A percentile compares a stretch with the other conserved stretches of the same genome.
Conservation (phyloP, 768 basidiomycete species). For the Sarcomyxa edulis region DNA sequence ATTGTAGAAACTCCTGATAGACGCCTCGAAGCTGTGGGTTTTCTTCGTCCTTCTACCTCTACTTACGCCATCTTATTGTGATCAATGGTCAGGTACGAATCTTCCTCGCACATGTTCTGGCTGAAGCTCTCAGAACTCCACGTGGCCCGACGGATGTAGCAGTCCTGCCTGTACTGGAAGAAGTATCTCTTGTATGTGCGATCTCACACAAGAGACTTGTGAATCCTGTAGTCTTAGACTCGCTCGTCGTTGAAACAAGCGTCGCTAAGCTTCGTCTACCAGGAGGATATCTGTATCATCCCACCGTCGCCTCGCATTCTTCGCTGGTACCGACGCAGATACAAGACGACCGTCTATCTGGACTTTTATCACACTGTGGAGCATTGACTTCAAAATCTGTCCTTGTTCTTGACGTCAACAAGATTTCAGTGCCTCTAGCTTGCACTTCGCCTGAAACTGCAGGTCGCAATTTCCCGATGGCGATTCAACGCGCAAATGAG, state of each 20-base stretch:
- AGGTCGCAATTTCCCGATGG: slow-evolving; percentile 14
- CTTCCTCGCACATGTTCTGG: slow-evolving; percentile 10
- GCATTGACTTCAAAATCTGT: slow-evolving; percentile 1
- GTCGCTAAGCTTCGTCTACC: slow-evolving; percentile 12
- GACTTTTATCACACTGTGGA: slow-evolving; percentile 4
- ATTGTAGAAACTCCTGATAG: slow-evolving; percentile 11
- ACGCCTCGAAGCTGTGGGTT: slow-evolving; percentile 14
- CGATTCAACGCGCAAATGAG: slow-evolving; percentile 17
- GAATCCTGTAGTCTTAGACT: slow-evolving; percentile 15
- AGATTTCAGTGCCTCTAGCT: slow-evolving; percentile 8
- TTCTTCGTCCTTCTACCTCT: not conserved
- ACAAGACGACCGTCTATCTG: no score
- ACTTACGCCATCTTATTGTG: not conserved
- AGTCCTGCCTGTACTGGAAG: slow-evolving; percentile 12
- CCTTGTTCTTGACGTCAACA: slow-evolving; percentile 9
- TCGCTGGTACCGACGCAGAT: no score
- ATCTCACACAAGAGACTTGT: slow-evolving; percentile 15
- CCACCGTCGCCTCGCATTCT: no score
- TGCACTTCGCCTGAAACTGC: slow-evolving; percentile 10
- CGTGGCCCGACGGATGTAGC: not conserved
- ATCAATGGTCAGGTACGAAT: slow-evolving; percentile 8
- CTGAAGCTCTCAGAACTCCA: slow-evolving; percentile 5
- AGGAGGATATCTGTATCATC: slow-evolving; percentile 15
- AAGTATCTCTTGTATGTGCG: slow-evolving; percentile 15
- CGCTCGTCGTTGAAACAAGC: slow-evolving; percentile 14